Conservation (phyloP, 1,284 basidiomycete genomes). For the Lignosus rhinocerotis region DNA sequence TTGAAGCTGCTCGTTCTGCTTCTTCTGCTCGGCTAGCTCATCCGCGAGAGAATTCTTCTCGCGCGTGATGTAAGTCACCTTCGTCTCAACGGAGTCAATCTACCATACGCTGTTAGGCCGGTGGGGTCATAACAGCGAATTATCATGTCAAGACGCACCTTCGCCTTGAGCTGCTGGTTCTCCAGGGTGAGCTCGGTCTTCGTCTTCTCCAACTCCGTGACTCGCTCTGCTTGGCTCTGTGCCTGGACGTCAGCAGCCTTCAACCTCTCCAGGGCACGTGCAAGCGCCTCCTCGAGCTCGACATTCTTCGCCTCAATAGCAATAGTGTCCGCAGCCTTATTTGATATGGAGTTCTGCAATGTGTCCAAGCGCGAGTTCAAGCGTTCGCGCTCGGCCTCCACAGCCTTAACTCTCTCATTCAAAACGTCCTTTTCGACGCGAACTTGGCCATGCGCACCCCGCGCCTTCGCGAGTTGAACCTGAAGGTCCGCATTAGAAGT, state of each 20-base stretch:
- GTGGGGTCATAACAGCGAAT: not conserved
- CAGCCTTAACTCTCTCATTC: conserved; percentile 55
- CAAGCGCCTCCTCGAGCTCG: conserved; percentile 68
- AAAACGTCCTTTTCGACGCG: conserved; percentile 80
- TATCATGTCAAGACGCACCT: conserved; percentile 44
- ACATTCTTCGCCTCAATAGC: conserved; percentile 54
- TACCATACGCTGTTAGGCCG: conserved; percentile 27
- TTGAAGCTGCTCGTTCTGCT: conserved; percentile 57
- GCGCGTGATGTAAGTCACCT: conserved; percentile 50
- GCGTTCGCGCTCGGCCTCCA: conserved; percentile 64
- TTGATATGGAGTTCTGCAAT: conserved; percentile 44
- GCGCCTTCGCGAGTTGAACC: conserved; percentile 70
- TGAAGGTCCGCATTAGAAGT: conserved; percentile 62
- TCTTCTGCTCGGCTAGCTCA: conserved; percentile 51
- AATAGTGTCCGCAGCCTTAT: conserved; percentile 47
- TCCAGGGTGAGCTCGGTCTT: conserved; percentile 54
- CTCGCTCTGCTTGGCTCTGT: conserved; percentile 57
- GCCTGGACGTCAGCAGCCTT: conserved; percentile 69
- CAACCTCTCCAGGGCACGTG: conserved; percentile 65
- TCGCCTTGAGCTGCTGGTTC: conserved; percentile 54
- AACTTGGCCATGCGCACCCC: conserved; percentile 71
- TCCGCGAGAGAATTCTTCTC: conserved; percentile 62
- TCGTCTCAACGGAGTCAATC: conserved; percentile 62
- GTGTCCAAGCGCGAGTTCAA: conserved; percentile 57
- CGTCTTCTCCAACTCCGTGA: conserved; percentile 59